Evolutionary conservation across 306 rosid genomes (phyloP).

Genomic region (Fragaria nilgerrensis): DNA sequence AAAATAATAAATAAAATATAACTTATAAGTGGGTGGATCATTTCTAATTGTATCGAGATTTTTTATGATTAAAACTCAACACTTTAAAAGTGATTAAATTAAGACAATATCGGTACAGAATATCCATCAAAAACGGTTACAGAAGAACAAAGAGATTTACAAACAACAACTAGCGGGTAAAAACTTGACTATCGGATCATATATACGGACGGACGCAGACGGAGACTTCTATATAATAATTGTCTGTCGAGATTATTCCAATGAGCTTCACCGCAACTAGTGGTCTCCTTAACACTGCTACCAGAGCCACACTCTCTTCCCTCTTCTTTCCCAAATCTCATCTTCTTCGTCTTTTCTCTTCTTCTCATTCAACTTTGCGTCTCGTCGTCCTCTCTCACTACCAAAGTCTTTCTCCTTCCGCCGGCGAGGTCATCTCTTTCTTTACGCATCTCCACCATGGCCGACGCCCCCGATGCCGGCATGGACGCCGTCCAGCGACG

Average conservation of each 20-base stretch:
- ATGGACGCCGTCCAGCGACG: conserved; percentile 99
- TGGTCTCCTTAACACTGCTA: conserved; percentile 10
- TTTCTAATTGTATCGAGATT: no score
- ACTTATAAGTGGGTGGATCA: no score
- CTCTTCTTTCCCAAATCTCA: not conserved
- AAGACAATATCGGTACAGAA: no score
- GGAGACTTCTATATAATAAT: not conserved
- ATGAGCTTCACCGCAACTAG: not conserved
- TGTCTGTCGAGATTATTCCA: not conserved
- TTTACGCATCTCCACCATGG: conserved; percentile 45
- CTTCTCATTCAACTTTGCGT: conserved; percentile 3
- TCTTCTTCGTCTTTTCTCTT: not conserved
- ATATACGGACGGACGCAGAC: no score
- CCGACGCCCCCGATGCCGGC: conserved; percentile 58
- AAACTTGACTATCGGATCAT: not conserved
- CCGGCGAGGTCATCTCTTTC: conserved; percentile 33
- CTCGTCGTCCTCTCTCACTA: conserved; percentile 10
- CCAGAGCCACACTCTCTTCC: conserved; percentile 15
- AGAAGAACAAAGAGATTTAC: no score
- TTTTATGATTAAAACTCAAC: no score
- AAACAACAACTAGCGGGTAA: no score
- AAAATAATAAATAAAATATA: no score
- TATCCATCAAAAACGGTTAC: no score
- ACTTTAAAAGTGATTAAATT: no score
- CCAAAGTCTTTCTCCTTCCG: not conserved